phyloP scores from a whole-genome alignment of 2,329 filamentous ascomycete genomes.

The Microascus cirrosus region DNA sequence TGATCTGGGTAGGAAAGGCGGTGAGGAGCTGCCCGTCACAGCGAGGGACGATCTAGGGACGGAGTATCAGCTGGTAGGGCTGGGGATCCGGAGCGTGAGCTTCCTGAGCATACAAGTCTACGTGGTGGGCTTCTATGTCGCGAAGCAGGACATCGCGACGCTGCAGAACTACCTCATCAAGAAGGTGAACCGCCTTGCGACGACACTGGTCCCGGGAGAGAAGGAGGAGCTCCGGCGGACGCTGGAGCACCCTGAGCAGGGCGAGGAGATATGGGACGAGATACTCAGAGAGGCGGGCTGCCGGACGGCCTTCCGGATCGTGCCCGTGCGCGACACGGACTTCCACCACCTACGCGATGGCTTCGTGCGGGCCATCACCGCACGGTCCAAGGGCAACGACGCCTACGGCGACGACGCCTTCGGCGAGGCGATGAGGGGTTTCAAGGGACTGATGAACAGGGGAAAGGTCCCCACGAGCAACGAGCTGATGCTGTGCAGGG shows the following conservation, averaged over 20 bases:
- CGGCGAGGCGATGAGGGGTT: conserved; percentile 60
- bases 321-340: conserved; percentile 88
- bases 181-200: conserved; percentile 65
- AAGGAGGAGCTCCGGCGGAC: conserved; percentile 59
- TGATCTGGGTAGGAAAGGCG: conserved; percentile 33
- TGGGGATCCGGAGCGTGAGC: conserved; percentile 81
- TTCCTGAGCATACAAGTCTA: conserved; percentile 90
- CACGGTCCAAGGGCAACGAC: conserved; percentile 46
- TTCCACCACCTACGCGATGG: conserved; percentile 88
- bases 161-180: conserved; percentile 70
- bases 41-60: conserved; percentile 26
- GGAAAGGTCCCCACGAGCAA: conserved; percentile 71
- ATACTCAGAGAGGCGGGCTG: conserved; percentile 57
- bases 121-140: conserved; percentile 85
- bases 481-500: conserved; percentile 63
- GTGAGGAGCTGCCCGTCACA: conserved; percentile 16
- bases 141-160: conserved; percentile 68
- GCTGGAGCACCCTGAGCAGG: conserved; percentile 57
- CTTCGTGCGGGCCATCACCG: conserved; percentile 76
- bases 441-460: conserved; percentile 73
- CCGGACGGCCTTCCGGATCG: conserved; percentile 70
- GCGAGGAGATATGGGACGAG: conserved; percentile 63
- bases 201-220: conserved; percentile 72
- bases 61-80: conserved; percentile 79
- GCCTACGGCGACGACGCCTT: conserved; percentile 63